Base-by-base conservation (phyloP, 495 filamentous ascomycete genomes). In the Chaetomium tenue region DNA sequence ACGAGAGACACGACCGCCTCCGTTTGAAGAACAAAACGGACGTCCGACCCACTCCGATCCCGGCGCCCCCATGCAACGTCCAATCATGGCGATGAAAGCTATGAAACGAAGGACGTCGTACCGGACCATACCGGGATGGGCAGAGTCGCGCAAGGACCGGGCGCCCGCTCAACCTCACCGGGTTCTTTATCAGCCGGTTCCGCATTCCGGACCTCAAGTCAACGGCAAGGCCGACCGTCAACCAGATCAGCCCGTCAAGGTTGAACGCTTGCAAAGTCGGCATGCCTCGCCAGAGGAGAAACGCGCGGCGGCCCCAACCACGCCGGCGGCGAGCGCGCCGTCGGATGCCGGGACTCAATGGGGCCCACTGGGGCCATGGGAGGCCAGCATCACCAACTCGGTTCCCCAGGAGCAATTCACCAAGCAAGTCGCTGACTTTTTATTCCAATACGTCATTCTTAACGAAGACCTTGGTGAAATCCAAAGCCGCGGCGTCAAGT, bases 331-430 rank as follows among this genome's bases (percentile, higher is more conserved):
- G 37, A 62, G 48, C 40, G 44, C 60, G 2, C 47, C 60, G 6
- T 46, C 68, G 0, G 68, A 69, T 26, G n/a, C 54, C 16, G 63
- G 58, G 11, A 56, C 8, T 16, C 39, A 56, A 12, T 61, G 51
- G 46, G 66, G 68, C 0, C 65, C 75, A 50, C 64, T 89, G 12
- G 87, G 87, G 0, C 82, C 80, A 1, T 93, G 90, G 90, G 92
- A 95, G 66, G 82, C 84, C 3, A 90, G 82, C 40, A 89, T 96
- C 57, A 85, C 83, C 7, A 84, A 83, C 39, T 74, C 79, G 1
- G 84, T 86, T 48, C 90, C 89, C 0, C 77, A 84, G 58, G 88
- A 91, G 53, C 84, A 90, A 58, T 68, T 93, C 28, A 86, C 84
- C 7, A 87, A 85, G 66, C 63, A 76, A 15, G 77, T 96, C 9